Evolutionary conservation across 2,329 filamentous ascomycete species (phyloP).

Genomic region (Verticillium isaacii): DNA sequence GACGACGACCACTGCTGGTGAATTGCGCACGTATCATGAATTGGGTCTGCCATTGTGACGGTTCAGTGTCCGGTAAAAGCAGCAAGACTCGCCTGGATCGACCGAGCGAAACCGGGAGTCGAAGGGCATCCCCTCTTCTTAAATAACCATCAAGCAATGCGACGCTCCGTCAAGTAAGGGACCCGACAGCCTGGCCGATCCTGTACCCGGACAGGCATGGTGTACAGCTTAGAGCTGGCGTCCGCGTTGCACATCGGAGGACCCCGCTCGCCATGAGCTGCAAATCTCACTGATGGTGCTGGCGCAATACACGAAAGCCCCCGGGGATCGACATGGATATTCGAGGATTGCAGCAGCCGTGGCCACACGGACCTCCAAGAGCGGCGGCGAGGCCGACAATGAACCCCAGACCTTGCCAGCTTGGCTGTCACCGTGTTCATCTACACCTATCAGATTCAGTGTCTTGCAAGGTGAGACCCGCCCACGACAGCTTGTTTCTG

Average conservation of each 20-base stretch:
- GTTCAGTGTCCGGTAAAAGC: background rate
- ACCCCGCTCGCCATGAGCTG: background rate
- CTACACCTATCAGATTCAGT: background rate
- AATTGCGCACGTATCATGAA: background rate
- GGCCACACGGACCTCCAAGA: background rate
- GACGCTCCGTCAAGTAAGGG: background rate
- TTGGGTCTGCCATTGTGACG: background rate
- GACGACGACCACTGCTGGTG: background rate
- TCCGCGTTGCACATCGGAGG: background rate
- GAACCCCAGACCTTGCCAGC: background rate
- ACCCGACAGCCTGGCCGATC: background rate
- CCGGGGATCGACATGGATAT: background rate
- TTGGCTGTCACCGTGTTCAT: background rate
- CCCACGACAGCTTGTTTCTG: background rate
- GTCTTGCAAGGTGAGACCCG: background rate
- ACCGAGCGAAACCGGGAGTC: background rate
- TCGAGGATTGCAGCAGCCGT: background rate
- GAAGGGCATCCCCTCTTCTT: background rate
- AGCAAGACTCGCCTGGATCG: background rate
- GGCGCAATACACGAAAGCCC: background rate
- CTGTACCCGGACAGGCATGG: background rate
- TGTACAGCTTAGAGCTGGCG: background rate
- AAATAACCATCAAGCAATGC: background rate
- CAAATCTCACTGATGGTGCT: background rate
- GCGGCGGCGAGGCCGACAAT: background rate